Conservation (phyloP, 1,139 yeast genomes). For the Debaryomycetaceae sp. region DNA sequence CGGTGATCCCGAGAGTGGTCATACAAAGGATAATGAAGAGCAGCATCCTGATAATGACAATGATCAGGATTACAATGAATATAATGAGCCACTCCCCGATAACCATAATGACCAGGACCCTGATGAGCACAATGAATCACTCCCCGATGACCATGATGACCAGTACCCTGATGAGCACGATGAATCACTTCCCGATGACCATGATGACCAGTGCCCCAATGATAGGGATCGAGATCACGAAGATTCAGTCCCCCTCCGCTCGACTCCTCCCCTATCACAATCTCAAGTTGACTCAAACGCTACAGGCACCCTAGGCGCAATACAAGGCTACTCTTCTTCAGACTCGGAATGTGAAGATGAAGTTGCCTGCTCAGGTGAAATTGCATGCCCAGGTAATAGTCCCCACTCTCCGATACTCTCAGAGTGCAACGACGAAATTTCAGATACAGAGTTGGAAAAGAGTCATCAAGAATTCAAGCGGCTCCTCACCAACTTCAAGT, state of each 20-base stretch:
- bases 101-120: constrained; percentile 3
- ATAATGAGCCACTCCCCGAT: not conserved
- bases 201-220: constrained; percentile 3
- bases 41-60: not conserved
- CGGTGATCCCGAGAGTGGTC: not conserved
- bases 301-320: not conserved
- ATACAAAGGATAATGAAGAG: not conserved
- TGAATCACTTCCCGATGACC: constrained; percentile 5
- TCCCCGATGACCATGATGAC: constrained; percentile 6
- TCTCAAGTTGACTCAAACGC: not conserved
- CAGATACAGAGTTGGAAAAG: not conserved
- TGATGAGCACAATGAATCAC: constrained; percentile 2
- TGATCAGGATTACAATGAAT: too few species aligned
- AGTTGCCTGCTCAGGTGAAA: too few species aligned
- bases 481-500: constrained; percentile 15
- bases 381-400: not conserved
- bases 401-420: not conserved
- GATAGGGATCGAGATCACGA: not conserved
- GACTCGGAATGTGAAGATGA: too few species aligned
- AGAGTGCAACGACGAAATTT: not conserved
- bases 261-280: not conserved
- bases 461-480: constrained; percentile 9
- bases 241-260: not conserved
- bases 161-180: constrained; percentile 1
- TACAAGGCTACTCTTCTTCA: not conserved